Conservation (phyloP, 202 grass and related monocot genomes). For the Panicum hallii region DNA sequence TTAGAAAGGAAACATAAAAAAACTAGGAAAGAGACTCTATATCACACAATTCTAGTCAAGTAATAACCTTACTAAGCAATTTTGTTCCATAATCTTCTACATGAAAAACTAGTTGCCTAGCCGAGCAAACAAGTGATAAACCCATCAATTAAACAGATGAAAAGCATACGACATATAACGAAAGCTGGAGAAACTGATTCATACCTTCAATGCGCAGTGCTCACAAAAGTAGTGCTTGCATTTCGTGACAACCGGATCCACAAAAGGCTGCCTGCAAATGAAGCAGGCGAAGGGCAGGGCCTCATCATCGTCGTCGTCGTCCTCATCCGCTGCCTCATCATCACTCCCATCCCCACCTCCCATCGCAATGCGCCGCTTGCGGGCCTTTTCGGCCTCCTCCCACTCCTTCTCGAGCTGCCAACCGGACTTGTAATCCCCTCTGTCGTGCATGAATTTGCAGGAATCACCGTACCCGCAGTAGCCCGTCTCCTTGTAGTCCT, state of each 20-base stretch:
- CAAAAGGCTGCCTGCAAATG: constrained; percentile 83
- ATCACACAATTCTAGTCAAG: neutral
- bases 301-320: constrained; percentile 56
- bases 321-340: constrained; percentile 44
- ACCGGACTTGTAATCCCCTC: constrained; percentile 95
- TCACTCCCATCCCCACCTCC: constrained; percentile 52
- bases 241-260: constrained; percentile 89
- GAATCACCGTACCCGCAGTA: constrained; percentile 93
- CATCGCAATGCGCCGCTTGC: constrained; percentile 67
- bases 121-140: constrained; percentile 26
- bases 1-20: neutral
- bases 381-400: constrained; percentile 76
- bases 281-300: constrained; percentile 89
- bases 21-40: neutral
- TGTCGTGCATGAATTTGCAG: constrained; percentile 98
- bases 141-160: neutral
- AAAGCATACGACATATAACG: neutral
- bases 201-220: constrained; percentile 94
- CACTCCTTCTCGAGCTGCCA: constrained; percentile 97
- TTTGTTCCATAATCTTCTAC: neutral
- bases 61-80: neutral
- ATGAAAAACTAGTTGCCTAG: neutral
- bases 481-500: constrained; percentile 99
- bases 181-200: neutral
- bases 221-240: constrained; percentile 98